Conservation (phyloP, 495 filamentous ascomycete genomes). For the Aspergillus taichungensis region DNA sequence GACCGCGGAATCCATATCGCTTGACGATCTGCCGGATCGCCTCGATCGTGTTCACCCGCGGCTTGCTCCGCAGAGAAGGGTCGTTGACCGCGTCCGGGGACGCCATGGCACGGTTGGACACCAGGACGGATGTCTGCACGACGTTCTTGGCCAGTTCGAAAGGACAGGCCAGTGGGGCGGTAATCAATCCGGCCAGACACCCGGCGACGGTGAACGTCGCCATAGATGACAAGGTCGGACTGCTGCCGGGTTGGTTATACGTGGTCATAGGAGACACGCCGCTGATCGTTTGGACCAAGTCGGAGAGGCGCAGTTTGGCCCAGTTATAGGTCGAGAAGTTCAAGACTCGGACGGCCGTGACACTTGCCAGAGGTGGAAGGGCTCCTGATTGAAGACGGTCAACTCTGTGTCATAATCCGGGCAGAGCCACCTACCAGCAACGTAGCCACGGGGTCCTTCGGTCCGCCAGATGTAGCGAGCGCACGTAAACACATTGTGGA, state of each 20-base stretch:
- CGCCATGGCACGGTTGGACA: constrained; percentile 57
- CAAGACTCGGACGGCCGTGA: constrained; percentile 81
- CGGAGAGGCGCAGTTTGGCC: constrained; percentile 67
- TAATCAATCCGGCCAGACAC: constrained; percentile 66
- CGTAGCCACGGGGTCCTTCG: constrained; percentile 39
- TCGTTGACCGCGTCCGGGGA: constrained; percentile 48
- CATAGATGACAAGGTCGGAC: constrained; percentile 59
- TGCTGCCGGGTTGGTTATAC: constrained; percentile 60
- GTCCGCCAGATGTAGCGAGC: constrained; percentile 36
- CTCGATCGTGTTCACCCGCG: constrained; percentile 71
- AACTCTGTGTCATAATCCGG: neutral
- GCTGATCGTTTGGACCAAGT: constrained; percentile 37
- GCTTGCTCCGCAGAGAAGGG: constrained; percentile 55
- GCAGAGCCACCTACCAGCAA: constrained; percentile 29
- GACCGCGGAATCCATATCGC: constrained; percentile 64
- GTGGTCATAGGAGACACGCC: constrained; percentile 62
- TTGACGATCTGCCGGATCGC: constrained; percentile 72
- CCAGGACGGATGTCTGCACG: constrained; percentile 80
- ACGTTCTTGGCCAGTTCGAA: constrained; percentile 93
- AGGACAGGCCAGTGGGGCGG: constrained; percentile 85
- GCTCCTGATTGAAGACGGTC: constrained; percentile 43
- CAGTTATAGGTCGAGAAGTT: constrained; percentile 91
- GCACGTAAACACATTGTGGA: constrained; percentile 33
- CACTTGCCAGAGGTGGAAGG: constrained; percentile 72
- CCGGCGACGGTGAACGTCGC: constrained; percentile 72